Percentiles rank a stretch among this genome's conserved stretches.
Evolutionary conservation across 108 stramenopile genomes (phyloP).

Genomic region (Bacterosira constricta): DNA sequence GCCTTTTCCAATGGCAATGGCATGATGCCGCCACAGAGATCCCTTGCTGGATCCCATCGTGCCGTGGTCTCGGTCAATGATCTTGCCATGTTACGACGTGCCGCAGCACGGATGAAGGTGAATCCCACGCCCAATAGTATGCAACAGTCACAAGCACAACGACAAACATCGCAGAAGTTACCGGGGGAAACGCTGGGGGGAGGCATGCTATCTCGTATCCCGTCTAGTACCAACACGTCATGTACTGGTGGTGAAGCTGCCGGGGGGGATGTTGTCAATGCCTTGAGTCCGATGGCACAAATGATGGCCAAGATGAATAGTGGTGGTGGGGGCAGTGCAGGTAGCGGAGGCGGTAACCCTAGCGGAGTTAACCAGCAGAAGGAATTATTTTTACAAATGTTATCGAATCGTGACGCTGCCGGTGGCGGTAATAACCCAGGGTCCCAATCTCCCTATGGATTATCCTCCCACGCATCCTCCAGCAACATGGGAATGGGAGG

Average conservation of each 20-base stretch:
- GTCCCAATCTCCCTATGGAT: too few relatives aligned
- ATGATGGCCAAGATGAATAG: constrained; percentile 36
- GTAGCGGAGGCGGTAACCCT: too few relatives aligned
- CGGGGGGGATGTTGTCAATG: background rate
- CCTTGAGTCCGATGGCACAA: constrained; percentile 26
- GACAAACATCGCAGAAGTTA: background rate
- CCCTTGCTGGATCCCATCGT: constrained; percentile 18
- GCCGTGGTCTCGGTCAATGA: constrained; percentile 29
- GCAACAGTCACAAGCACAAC: background rate
- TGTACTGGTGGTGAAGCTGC: background rate
- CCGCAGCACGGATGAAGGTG: constrained; percentile 31
- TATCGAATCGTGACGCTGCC: too few relatives aligned
- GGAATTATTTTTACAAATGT: background rate
- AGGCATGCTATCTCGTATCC: constrained; percentile 19
- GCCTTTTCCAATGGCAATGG: background rate
- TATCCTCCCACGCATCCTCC: too few relatives aligned
- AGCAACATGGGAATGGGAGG: too few relatives aligned
- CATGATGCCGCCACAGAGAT: background rate
- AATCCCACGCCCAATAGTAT: background rate
- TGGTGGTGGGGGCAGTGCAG: too few relatives aligned
- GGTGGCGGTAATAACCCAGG: background rate
- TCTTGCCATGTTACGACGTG: constrained; percentile 15
- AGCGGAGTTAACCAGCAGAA: background rate
- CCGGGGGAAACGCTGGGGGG: constrained; percentile 30
- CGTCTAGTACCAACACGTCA: background rate